Percentiles rank a stretch among this genome's conserved stretches.
These are phyloP conservation scores for Chaetomium tenue DNA, from an alignment of 495 filamentous ascomycete species.

Conservation along the genomic window DNA sequence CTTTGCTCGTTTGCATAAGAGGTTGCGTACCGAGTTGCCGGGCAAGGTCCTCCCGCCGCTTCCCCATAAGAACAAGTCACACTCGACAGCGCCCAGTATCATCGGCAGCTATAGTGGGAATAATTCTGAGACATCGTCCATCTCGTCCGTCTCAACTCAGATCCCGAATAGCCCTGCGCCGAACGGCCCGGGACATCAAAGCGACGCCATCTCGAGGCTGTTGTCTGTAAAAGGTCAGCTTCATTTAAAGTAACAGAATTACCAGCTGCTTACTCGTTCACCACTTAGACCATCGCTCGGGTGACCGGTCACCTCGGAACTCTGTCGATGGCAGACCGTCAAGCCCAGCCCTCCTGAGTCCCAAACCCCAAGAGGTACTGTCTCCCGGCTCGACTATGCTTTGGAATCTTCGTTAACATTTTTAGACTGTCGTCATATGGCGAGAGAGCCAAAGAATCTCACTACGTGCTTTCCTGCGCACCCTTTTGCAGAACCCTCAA, in stretches of 20 bases:
- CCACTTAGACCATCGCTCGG: conserved; percentile 33
- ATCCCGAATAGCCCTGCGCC: conserved; percentile 21
- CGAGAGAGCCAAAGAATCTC: conserved; percentile 91
- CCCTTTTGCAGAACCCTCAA: conserved; percentile 76
- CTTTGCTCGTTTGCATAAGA: conserved; percentile 75
- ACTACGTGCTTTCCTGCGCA: conserved; percentile 82
- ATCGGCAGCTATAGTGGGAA: conserved; percentile 47
- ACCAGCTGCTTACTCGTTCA: neutral
- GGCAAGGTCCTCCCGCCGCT: conserved; percentile 86
- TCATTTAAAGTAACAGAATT: no score
- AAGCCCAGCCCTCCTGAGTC: conserved; percentile 27
- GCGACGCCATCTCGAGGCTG: conserved; percentile 39
- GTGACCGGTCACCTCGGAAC: conserved; percentile 41
- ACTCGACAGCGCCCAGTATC: conserved; percentile 58
- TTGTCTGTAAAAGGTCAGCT: conserved; percentile 44
- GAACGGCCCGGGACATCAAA: conserved; percentile 22
- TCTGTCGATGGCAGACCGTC: conserved; percentile 37
- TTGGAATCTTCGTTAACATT: conserved; percentile 2
- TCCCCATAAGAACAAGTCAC: conserved; percentile 84
- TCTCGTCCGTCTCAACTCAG: conserved; percentile 73
- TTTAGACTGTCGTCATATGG: conserved; percentile 60
- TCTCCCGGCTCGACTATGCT: neutral
- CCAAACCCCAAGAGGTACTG: conserved; percentile 29
- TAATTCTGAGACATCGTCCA: conserved; percentile 68
- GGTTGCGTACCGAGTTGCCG: conserved; percentile 79